Evolutionary conservation across 2,329 filamentous ascomycete genomes (phyloP), one percentile per base, ranked within the genome.

Genomic region (Claviceps monticola): DNA sequence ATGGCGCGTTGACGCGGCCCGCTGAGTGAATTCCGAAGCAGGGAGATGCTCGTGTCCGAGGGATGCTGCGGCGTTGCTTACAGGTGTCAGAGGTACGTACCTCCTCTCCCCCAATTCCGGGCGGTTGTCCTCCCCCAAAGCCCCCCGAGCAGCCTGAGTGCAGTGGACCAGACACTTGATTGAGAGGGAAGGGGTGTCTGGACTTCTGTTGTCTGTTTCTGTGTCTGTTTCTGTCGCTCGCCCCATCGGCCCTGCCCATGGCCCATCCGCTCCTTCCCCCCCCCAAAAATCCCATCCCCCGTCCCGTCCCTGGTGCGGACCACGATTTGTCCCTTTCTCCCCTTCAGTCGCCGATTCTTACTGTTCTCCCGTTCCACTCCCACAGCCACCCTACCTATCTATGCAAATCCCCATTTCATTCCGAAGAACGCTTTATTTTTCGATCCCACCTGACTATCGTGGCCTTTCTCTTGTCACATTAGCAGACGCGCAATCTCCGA

Each of bases 261-360:
- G 21, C 48, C 38, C 50, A 49, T 52, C 37, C 38, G 47, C 36
- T 45, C 62, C 60, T 60, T 61, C 23, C 60, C 61, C 63, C 61
- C 64, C 60, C 36, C 34, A n/a, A 63, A 61, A 56, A 54, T 56
- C 58, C 62, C 59, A 60, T 64, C 61, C 59, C 26, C 62, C 61
- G 60, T 61, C 56, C 61, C 45, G 36, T 48, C 37, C 9, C 23
- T 46, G 16, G 47, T 48, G 37, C 42, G 34, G 53, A 62, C 62
- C 61, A 63, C 61, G 62, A 67, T 63, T 59, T 48, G 53, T 50
- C 53, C 48, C 57, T 56, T 53, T 57, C 54, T 56, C 56, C 48
- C 59, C 56, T 49, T 50, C 48, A 53, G 52, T 49, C 44, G 47
- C 47, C 39, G 38, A 49, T 44, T 42, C 39, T 47, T 43, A 45